Conservation (phyloP, 352 stramenopile genomes). For the Albugo candida region DNA sequence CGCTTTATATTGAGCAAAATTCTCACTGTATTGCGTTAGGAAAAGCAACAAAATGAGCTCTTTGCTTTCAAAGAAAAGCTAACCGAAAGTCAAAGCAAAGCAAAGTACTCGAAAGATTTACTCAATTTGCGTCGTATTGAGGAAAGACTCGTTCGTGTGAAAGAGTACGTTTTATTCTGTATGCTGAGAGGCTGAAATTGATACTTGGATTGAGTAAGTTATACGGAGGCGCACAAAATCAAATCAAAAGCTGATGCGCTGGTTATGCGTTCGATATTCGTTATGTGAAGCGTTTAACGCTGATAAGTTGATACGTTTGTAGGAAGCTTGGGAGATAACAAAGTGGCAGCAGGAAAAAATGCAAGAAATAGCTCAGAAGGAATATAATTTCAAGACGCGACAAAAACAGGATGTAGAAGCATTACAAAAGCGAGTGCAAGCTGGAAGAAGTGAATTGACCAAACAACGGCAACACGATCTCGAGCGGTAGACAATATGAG, state of each 20-base stretch:
- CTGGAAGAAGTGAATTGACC: conserved; percentile 86
- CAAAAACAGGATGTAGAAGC: conserved; percentile 87
- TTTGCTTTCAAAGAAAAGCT: conserved; percentile 86
- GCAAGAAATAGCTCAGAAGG: conserved; percentile 87
- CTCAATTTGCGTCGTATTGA: conserved; percentile 87
- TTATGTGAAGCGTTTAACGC: background rate
- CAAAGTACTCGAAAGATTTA: conserved; percentile 89
- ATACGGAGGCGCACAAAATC: conserved; percentile 91
- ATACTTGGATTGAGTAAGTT: conserved; percentile 21
- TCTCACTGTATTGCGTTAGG: conserved; percentile 16
- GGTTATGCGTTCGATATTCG: no score
- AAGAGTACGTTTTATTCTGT: conserved; percentile 36
- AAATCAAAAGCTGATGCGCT: conserved; percentile 90
- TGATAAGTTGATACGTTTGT: background rate
- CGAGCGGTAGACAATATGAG: conserved; percentile 59
- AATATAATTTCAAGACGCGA: conserved; percentile 86
- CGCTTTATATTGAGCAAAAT: background rate
- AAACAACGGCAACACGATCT: conserved; percentile 89
- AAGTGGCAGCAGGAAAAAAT: conserved; percentile 90
- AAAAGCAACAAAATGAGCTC: conserved; percentile 73
- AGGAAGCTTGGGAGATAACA: conserved; percentile 87
- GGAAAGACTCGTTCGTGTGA: conserved; percentile 80
- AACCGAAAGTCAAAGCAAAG: conserved; percentile 79
- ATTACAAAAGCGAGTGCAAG: conserved; percentile 88
- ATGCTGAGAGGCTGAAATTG: background rate